Conservation (phyloP, 768 basidiomycete species). For the Amanita muscaria region DNA sequence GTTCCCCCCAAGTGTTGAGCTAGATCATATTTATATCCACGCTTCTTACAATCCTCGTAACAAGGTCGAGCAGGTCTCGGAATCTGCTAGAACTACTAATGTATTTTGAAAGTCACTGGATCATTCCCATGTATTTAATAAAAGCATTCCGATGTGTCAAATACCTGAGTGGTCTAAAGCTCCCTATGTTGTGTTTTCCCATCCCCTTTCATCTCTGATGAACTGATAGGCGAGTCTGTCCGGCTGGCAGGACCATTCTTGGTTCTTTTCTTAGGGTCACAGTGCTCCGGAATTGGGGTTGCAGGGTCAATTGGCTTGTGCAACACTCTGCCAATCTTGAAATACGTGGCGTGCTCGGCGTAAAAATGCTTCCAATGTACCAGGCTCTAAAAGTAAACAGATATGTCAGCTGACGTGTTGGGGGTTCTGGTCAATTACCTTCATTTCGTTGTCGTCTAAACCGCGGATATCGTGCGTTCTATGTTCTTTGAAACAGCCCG, state of each 20-base stretch:
- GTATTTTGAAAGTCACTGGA: slow-evolving; percentile 7
- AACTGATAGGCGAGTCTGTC: slow-evolving; percentile 6
- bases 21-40: not conserved
- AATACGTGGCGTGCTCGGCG: slow-evolving; percentile 69
- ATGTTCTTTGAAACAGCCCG: slow-evolving; percentile 89
- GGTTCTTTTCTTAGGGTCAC: slow-evolving; percentile 51
- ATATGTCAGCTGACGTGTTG: too few relatives aligned
- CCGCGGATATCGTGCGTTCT: slow-evolving; percentile 88
- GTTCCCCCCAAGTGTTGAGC: slow-evolving; percentile 33
- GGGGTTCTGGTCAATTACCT: too few relatives aligned
- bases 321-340: slow-evolving; percentile 64
- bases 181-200: slow-evolving; percentile 26
- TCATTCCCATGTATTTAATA: slow-evolving; percentile 11
- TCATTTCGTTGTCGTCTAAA: slow-evolving; percentile 58
- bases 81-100: too few relatives aligned
- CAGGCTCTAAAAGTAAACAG: slow-evolving; percentile 54
- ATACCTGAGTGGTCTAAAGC: slow-evolving; percentile 18
- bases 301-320: slow-evolving; percentile 72
- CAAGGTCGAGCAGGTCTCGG: too few relatives aligned
- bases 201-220: slow-evolving; percentile 13
- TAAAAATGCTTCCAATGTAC: slow-evolving; percentile 91
- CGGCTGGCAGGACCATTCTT: slow-evolving; percentile 24
- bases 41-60: not conserved
- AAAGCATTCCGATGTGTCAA: slow-evolving; percentile 7
- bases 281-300: slow-evolving; percentile 67